phyloP scores from a whole-genome alignment of 306 rosid genomes.

The Vicia faba region DNA sequence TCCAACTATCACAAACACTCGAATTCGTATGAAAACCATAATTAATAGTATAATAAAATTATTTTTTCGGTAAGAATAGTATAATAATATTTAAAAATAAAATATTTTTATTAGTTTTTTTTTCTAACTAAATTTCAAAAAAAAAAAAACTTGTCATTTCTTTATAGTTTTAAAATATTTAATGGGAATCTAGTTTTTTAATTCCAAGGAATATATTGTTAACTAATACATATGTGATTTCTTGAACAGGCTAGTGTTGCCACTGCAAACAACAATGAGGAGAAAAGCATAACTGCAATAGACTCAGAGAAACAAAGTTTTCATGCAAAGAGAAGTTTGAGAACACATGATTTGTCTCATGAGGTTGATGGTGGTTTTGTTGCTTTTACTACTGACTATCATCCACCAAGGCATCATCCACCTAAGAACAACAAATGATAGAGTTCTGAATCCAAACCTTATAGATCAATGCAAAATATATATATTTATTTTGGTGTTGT shows the following conservation, averaged over 20 bases:
- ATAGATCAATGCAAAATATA: slow-evolving; percentile 21
- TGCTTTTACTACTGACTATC: slow-evolving; percentile 59
- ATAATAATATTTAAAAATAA: no score
- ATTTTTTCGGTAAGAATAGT: no score
- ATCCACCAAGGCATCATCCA: slow-evolving; percentile 56
- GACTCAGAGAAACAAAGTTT: slow-evolving; percentile 6
- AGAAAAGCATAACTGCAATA: slow-evolving; percentile 16
- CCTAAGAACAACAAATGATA: slow-evolving; percentile 54
- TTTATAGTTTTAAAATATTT: no score
- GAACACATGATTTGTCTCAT: slow-evolving; percentile 24
- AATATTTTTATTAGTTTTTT: no score
- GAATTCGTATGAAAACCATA: no score
- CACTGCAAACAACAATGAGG: slow-evolving; percentile 3
- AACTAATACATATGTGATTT: neutral
- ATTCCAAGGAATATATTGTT: neutral
- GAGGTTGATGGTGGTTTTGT: slow-evolving; percentile 43
- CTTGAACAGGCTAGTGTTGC: slow-evolving; percentile 26
- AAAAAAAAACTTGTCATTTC: no score
- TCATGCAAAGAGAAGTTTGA: slow-evolving; percentile 23
- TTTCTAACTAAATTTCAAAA: no score
- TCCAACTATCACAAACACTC: no score
- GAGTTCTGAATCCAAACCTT: neutral
- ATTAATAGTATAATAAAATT: no score
- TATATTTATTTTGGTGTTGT: neutral
- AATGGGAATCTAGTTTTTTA: no score